A percentile compares a stretch with the other conserved stretches of the same genome.
Conservation (phyloP, 805 yeast species). For the Nakazawaea anatomiae region DNA sequence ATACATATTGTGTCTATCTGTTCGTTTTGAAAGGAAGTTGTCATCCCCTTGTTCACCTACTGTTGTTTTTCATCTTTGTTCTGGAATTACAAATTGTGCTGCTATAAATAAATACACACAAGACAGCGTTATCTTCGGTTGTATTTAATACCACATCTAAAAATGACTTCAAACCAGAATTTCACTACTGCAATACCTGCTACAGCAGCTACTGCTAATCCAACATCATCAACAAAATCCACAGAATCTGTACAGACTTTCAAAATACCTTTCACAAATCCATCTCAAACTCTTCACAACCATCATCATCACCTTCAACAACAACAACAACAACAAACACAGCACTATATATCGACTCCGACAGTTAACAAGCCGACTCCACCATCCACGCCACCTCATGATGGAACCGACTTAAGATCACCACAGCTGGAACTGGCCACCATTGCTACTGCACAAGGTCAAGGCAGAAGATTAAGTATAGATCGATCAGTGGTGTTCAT, state of each 20-base stretch:
- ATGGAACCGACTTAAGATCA: not conserved
- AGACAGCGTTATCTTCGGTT: too few species aligned
- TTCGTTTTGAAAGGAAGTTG: too few species aligned
- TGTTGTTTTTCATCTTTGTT: too few species aligned
- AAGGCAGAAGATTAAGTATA: slow-evolving; percentile 4
- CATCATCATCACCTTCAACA: too few species aligned
- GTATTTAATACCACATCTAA: too few species aligned
- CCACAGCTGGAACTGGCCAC: not conserved
- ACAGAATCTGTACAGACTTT: not conserved
- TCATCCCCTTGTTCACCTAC: too few species aligned
- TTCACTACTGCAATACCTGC: not conserved
- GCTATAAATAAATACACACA: too few species aligned
- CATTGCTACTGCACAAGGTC: not conserved
- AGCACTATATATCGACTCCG: not conserved
- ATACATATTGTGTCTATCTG: too few species aligned
- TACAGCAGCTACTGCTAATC: not conserved
- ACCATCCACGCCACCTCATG: slow-evolving; percentile 2
- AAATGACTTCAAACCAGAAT: not conserved
- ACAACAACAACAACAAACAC: too few species aligned
- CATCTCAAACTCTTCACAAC: not conserved
- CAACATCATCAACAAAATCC: not conserved
- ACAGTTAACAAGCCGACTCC: not conserved
- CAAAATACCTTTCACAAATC: not conserved
- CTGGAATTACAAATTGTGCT: too few species aligned
- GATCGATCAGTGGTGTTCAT: slow-evolving; percentile 8